Evolutionary conservation across 2,329 filamentous ascomycete species (phyloP).

Genomic region (Chaetomium strumarium): DNA sequence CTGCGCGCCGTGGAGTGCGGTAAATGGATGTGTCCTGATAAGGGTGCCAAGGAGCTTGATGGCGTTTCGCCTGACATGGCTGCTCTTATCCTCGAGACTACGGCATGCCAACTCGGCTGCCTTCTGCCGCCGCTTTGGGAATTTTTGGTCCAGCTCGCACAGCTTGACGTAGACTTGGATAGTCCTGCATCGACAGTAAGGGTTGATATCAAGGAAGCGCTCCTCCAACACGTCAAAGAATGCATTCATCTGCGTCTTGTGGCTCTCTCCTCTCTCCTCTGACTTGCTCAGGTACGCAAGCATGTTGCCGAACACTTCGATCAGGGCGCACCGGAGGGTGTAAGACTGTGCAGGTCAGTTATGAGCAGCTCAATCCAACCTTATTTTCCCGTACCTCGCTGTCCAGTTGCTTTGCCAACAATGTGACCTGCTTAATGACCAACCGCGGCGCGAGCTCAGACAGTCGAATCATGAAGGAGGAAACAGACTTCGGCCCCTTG

Average conservation of each 20-base stretch:
- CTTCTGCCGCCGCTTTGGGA: conserved; percentile 82
- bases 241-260: conserved; percentile 90
- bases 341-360: conserved; percentile 55
- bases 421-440: conserved; percentile 96
- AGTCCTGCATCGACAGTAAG: conserved; percentile 85
- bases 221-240: conserved; percentile 97
- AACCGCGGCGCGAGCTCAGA: conserved; percentile 87
- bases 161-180: conserved; percentile 91
- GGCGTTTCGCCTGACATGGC: conserved; percentile 89
- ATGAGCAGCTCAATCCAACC: not conserved
- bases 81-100: conserved; percentile 96
- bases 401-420: conserved; percentile 89
- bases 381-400: conserved; percentile 60
- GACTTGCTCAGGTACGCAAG: conserved; percentile 85
- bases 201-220: conserved; percentile 92
- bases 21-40: conserved; percentile 92
- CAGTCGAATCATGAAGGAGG: conserved; percentile 84
- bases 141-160: conserved; percentile 93
- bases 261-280: conserved; percentile 84
- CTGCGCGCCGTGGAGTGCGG: conserved; percentile 81
- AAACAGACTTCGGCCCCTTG: conserved; percentile 92
- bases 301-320: conserved; percentile 96
- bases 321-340: conserved; percentile 84
- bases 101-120: conserved; percentile 81
- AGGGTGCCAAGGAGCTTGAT: conserved; percentile 86